A percentile compares a stretch with the other conserved stretches of the same genome.
phyloP scores from a whole-genome alignment of 179 eudicot species.

The Pouteria campechiana region DNA sequence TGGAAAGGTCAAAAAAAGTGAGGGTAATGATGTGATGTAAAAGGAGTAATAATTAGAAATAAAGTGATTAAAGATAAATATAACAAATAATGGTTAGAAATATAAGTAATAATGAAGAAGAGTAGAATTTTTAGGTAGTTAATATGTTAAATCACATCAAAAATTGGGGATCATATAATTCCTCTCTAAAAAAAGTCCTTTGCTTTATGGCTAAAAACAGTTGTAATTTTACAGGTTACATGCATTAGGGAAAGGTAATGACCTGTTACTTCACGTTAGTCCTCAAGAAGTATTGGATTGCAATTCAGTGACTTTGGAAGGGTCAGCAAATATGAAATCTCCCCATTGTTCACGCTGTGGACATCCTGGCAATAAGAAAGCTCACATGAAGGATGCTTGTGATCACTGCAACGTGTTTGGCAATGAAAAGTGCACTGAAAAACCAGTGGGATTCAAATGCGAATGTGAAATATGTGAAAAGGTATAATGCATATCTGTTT shows the following conservation, averaged over 20 bases:
- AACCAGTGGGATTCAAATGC: slow-evolving; percentile 62
- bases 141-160: too few species aligned
- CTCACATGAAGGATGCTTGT: slow-evolving; percentile 57
- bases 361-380: slow-evolving; percentile 82
- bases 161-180: too few species aligned
- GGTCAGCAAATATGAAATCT: slow-evolving; percentile 21
- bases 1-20: too few species aligned
- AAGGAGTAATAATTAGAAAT: too few species aligned
- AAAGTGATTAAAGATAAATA: too few species aligned
- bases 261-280: slow-evolving; percentile 10
- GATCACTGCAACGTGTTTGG: slow-evolving; percentile 36
- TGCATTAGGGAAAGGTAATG: slow-evolving; percentile 45
- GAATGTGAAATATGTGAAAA: slow-evolving; percentile 49
- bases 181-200: too few species aligned
- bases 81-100: too few species aligned
- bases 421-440: slow-evolving; percentile 38
- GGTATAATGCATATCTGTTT: too few species aligned
- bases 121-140: too few species aligned
- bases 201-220: too few species aligned
- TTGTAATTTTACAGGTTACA: slow-evolving; percentile 47
- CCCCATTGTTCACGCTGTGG: slow-evolving; percentile 93
- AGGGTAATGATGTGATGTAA: too few species aligned
- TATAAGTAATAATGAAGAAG: too few species aligned
- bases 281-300: slow-evolving; percentile 9
- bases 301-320: slow-evolving; percentile 16